Evolutionary conservation across 768 basidiomycete species (phyloP), one percentile per base, ranked within the genome.

Genomic region (Thelephora ganbajun): DNA sequence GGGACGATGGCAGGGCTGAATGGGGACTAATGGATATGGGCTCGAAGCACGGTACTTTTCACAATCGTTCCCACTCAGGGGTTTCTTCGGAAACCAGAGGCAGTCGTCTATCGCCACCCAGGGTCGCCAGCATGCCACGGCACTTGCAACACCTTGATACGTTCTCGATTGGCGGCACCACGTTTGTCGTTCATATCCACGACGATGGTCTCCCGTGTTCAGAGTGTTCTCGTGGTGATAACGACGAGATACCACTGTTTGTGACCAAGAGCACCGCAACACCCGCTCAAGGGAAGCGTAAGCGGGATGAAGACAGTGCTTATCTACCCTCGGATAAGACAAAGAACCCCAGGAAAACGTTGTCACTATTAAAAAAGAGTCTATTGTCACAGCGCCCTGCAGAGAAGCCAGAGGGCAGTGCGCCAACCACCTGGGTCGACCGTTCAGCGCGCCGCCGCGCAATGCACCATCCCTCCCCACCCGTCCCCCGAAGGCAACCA

Each of bases 1-100:
- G 79, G 80, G 79, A 87, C 58, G 64, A 65, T 33, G 60, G 61
- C 23, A 68, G 73, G 47, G 59, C 63, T 12, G 72, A 75, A 49
- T 90, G 86, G 86, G 71, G 74, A 2, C 64, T 85, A 26, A 84
- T 88, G 9, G 88, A 91, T 59, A 84, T 84, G 79, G 88, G 84
- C 9, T 85, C 83, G 46, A 82, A 79, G 61, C 88, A 91, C 53
- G 88, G 88, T 3, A 89, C 87, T 0, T 89, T 79, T 59, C 48
- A 85, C 49, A 63, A 2, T 14, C 16, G 5, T 4, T 47, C n/a
- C 43, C 30, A 18, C 19, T 16, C 33, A 13, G 35, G 11, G 20
- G 3, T 3, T 7, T 16, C 43, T 20, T 33, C 49, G 13, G 48
- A 48, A 11, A 35, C 51, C 2, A 51, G 54, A 41, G 73, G 74